phyloP scores from a whole-genome alignment of 371 early-diverging fungal genomes.

The Mortierella sp. region DNA sequence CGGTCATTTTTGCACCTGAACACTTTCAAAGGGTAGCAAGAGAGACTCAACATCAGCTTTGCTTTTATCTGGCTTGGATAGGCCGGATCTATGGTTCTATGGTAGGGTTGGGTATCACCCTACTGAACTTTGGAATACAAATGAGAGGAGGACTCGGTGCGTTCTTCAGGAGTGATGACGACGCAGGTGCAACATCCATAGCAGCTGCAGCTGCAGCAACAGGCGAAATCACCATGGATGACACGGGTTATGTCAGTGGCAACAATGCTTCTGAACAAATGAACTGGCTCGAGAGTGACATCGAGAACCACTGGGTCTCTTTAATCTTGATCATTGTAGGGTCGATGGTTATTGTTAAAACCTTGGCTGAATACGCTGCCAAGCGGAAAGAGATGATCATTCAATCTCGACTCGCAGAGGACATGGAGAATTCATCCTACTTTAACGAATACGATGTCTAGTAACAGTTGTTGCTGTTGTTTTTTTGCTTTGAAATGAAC shows the following conservation, averaged over 20 bases:
- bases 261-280: constrained; percentile 4
- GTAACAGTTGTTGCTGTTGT: too few species aligned
- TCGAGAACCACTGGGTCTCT: constrained; percentile 33
- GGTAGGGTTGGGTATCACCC: constrained; percentile 32
- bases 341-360: constrained; percentile 65
- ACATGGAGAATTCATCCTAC: not conserved
- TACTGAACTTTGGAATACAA: constrained; percentile 35
- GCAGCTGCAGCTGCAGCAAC: not conserved
- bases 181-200: not conserved
- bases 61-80: too few species aligned
- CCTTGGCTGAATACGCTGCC: constrained; percentile 60
- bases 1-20: too few species aligned
- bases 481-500: too few species aligned
- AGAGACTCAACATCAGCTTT: too few species aligned
- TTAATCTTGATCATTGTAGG: constrained; percentile 63
- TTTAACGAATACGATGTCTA: not conserved
- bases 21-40: too few species aligned
- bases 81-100: constrained; percentile 32
- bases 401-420: constrained; percentile 3
- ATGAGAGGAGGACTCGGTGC: constrained; percentile 25
- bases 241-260: constrained; percentile 26
- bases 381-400: constrained; percentile 63
- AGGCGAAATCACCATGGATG: constrained; percentile 27
- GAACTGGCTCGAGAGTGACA: constrained; percentile 26
- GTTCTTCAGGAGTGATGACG: constrained; percentile 1